A percentile compares a stretch with the other conserved stretches of the same genome.
Conservation (phyloP, 1,139 yeast genomes). For the Saccharomyces hybrid region DNA sequence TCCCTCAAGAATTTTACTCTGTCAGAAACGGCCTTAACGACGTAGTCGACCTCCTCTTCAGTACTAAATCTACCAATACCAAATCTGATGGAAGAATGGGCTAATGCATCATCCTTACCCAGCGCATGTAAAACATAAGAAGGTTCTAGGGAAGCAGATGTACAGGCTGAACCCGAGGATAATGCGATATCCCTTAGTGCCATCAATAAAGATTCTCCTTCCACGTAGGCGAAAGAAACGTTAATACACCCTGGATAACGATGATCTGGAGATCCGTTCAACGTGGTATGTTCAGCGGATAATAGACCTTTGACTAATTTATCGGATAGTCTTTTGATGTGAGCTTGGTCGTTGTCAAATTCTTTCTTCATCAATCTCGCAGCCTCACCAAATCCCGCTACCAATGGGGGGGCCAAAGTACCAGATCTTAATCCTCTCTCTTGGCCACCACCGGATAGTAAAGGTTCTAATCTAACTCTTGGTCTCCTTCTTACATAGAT, state of each 20-base stretch:
- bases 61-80: conserved; percentile 98
- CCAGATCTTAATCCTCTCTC: conserved; percentile 98
- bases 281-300: conserved; percentile 76
- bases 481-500: conserved; percentile 95
- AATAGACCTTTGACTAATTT: conserved; percentile 68
- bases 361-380: conserved; percentile 76
- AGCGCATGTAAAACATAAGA: conserved; percentile 92
- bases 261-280: conserved; percentile 73
- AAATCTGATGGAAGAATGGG: conserved; percentile 93
- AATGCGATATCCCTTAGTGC: conserved; percentile 95
- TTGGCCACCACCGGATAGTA: conserved; percentile 97
- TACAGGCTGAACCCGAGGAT: conserved; percentile 97
- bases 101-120: conserved; percentile 97
- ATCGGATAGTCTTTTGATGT: conserved; percentile 61
- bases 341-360: conserved; percentile 61
- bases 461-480: conserved; percentile 91
- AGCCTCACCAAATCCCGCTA: conserved; percentile 96
- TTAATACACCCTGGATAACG: conserved; percentile 92
- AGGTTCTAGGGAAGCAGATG: conserved; percentile 96
- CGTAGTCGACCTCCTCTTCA: conserved; percentile 91
- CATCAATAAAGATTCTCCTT: conserved; percentile 96
- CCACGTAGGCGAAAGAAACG: conserved; percentile 92
- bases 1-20: conserved; percentile 89
- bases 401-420: conserved; percentile 90
- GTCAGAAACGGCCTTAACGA: conserved; percentile 75